Percentiles rank a stretch among this genome's conserved stretches.
Conservation (phyloP, 2,329 filamentous ascomycete genomes). For the Penicillium sumatraense region DNA sequence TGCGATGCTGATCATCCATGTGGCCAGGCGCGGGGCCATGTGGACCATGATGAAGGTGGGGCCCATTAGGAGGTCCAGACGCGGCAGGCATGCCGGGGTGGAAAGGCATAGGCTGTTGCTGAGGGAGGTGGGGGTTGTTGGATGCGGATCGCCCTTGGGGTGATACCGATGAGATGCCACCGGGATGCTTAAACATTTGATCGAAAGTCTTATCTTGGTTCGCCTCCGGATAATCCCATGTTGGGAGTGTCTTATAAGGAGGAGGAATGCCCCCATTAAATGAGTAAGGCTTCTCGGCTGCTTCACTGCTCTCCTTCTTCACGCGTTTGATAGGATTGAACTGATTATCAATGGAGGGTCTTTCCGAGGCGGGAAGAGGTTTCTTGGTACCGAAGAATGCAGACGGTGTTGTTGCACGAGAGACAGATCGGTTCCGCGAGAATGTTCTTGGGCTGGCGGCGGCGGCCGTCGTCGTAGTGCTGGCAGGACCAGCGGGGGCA, state of each 20-base stretch:
- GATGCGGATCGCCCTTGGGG: constrained; percentile 67
- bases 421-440: constrained; percentile 56
- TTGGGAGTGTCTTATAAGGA: constrained; percentile 81
- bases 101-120: constrained; percentile 82
- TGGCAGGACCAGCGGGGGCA: constrained; percentile 62
- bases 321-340: constrained; percentile 72
- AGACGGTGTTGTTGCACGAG: constrained; percentile 53
- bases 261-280: constrained; percentile 82
- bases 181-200: constrained; percentile 76
- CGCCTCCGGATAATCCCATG: constrained; percentile 75
- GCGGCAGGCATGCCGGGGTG: constrained; percentile 73
- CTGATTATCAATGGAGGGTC: constrained; percentile 57
- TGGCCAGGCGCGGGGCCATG: constrained; percentile 70
- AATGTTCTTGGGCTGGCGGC: constrained; percentile 69
- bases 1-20: constrained; percentile 80
- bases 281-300: constrained; percentile 65
- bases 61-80: constrained; percentile 74
- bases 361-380: constrained; percentile 63
- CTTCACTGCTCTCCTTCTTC: constrained; percentile 64
- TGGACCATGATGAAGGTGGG: constrained; percentile 78
- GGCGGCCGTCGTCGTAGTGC: constrained; percentile 57
- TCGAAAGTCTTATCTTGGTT: constrained; percentile 78
- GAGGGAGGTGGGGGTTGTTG: constrained; percentile 70
- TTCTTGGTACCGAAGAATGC: constrained; percentile 72
- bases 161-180: constrained; percentile 64